Percentiles rank a stretch among this genome's conserved stretches.
Evolutionary conservation across 2,329 filamentous ascomycete species (phyloP).

Genomic region (Fulvia fulva): DNA sequence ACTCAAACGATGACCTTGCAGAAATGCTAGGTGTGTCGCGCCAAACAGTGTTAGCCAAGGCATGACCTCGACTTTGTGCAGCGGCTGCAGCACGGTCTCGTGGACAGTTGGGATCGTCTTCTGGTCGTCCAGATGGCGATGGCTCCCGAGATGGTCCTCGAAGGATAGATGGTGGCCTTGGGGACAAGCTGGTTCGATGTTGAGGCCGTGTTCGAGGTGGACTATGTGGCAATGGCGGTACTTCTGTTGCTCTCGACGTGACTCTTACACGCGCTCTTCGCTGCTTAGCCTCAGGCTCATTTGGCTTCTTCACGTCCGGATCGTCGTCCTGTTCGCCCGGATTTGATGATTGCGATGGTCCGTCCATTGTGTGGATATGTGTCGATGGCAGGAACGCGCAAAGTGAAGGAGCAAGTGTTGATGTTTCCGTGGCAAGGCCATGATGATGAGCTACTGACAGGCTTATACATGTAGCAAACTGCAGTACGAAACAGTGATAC

Average conservation of each 20-base stretch:
- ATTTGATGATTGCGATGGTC: conserved; percentile 1
- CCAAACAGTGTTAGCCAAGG: conserved; percentile 10
- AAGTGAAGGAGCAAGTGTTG: background rate
- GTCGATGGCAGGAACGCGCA: background rate
- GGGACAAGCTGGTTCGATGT: background rate
- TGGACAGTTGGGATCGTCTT: background rate
- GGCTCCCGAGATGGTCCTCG: background rate
- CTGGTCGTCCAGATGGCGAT: background rate
- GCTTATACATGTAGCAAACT: background rate
- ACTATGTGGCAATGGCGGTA: background rate
- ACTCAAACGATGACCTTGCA: conserved; percentile 10
- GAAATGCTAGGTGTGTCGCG: conserved; percentile 6
- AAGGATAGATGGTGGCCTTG: background rate
- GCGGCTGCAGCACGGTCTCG: conserved; percentile 4
- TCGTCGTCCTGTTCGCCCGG: conserved; percentile 10
- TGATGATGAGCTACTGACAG: background rate
- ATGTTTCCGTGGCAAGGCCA: background rate
- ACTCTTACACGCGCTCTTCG: conserved; percentile 3
- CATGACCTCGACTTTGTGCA: conserved; percentile 9
- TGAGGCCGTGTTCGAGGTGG: background rate
- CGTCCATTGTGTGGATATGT: conserved; percentile 1
- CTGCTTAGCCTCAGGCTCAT: background rate
- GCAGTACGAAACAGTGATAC: background rate
- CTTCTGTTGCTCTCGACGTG: conserved; percentile 2
- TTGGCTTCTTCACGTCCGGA: background rate